Conservation (phyloP, 306 rosid species). For the Prunus persica region Prunus_persica_NCBIv2 NC_034016.1:17644001-17644500, state of each 20-base stretch:
- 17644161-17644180: conserved; percentile 52
- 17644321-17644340: conserved; percentile 43
- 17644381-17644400: conserved; percentile 30
- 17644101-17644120: conserved; percentile 85
- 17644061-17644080: conserved; percentile 31
- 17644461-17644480: background rate
- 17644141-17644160: conserved; percentile 52
- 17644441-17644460: conserved; percentile 15
- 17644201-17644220: conserved; percentile 53
- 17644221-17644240: conserved; percentile 33
- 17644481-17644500: background rate
- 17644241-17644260: conserved; percentile 29
- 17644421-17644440: conserved; percentile 29
- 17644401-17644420: conserved; percentile 41
- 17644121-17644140: conserved; percentile 57
- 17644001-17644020: conserved; percentile 45
- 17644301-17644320: conserved; percentile 62
- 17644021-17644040: conserved; percentile 46
- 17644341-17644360: conserved; percentile 37
- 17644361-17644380: conserved; percentile 39
- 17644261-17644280: conserved; percentile 44
- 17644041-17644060: conserved; percentile 47
- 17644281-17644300: conserved; percentile 59
- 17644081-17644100: conserved; percentile 49
- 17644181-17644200: conserved; percentile 51